Conservation (phyloP, 192 early-diverging fungal genomes). For the Coemansia sp. region DNA sequence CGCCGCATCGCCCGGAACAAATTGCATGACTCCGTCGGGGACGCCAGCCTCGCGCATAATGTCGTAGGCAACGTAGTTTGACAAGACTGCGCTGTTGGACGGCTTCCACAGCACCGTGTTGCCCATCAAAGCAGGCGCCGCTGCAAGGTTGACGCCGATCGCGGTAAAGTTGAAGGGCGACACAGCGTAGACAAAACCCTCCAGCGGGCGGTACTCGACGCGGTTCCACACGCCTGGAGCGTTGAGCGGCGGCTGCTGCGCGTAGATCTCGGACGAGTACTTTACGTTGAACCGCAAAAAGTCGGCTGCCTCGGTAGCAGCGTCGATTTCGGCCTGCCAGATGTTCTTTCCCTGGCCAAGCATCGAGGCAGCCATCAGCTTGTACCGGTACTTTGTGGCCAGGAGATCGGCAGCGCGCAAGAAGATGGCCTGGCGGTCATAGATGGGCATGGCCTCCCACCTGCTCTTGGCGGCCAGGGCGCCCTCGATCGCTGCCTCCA, state of each 20-base stretch:
- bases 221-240: slow-evolving; percentile 86
- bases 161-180: slow-evolving; percentile 99
- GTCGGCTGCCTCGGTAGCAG: slow-evolving; percentile 91
- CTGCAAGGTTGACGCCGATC: slow-evolving; percentile 93
- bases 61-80: slow-evolving; percentile 88
- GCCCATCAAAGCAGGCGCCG: slow-evolving; percentile 95
- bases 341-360: slow-evolving; percentile 97
- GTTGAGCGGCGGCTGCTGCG: slow-evolving; percentile 89
- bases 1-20: slow-evolving; percentile 86
- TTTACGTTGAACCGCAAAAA: slow-evolving; percentile 95
- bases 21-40: slow-evolving; percentile 96
- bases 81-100: slow-evolving; percentile 77
- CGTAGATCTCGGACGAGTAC: slow-evolving; percentile 91
- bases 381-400: slow-evolving; percentile 84
- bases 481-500: slow-evolving; percentile 81
- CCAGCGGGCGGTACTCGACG: slow-evolving; percentile 90
- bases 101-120: slow-evolving; percentile 99
- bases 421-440: slow-evolving; percentile 93
- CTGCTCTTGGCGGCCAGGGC: slow-evolving; percentile 77
- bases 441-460: slow-evolving; percentile 93
- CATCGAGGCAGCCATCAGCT: slow-evolving; percentile 94
- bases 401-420: slow-evolving; percentile 96
- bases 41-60: slow-evolving; percentile 94
- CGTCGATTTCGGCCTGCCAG: slow-evolving; percentile 99
- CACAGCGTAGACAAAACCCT: slow-evolving; percentile 97